These are phyloP conservation scores for Neodidymelliopsis sp. DNA, from an alignment of 2,329 filamentous ascomycete species.

Conservation along the genomic window DNA sequence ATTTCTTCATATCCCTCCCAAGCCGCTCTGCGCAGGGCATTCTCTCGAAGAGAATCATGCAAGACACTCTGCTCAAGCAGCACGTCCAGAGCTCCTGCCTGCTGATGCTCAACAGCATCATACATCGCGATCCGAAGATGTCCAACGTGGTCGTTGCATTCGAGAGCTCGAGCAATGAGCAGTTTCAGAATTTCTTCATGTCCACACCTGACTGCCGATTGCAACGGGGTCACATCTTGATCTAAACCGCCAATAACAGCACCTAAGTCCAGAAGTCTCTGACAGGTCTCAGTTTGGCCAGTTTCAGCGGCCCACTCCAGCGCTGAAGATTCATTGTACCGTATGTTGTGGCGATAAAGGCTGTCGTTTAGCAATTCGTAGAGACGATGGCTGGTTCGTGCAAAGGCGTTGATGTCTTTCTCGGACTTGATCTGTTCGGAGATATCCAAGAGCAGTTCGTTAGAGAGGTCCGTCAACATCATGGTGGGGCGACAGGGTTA, in stretches of 20 bases:
- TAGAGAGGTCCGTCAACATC: slow-evolving; percentile 1
- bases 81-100: too few species aligned
- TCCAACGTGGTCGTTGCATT: too few species aligned
- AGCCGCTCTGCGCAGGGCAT: too few species aligned
- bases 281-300: slow-evolving; percentile 6
- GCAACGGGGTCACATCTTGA: neutral
- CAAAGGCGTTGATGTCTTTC: slow-evolving; percentile 7
- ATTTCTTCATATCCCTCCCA: too few species aligned
- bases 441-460: slow-evolving; percentile 2
- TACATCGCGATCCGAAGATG: too few species aligned
- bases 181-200: slow-evolving; percentile 12
- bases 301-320: slow-evolving; percentile 3
- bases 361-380: neutral
- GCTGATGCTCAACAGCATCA: too few species aligned
- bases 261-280: neutral
- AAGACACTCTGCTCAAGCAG: too few species aligned
- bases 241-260: neutral
- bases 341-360: slow-evolving; percentile 5
- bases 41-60: too few species aligned
- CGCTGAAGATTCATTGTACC: slow-evolving; percentile 1
- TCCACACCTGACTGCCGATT: slow-evolving; percentile 10
- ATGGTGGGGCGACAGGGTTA: too few species aligned
- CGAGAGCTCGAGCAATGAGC: slow-evolving; percentile 2
- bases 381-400: slow-evolving; percentile 6
- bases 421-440: slow-evolving; percentile 1